Evolutionary conservation across 2,329 filamentous ascomycete genomes (phyloP).

Genomic region (Xylariales sp.): DNA sequence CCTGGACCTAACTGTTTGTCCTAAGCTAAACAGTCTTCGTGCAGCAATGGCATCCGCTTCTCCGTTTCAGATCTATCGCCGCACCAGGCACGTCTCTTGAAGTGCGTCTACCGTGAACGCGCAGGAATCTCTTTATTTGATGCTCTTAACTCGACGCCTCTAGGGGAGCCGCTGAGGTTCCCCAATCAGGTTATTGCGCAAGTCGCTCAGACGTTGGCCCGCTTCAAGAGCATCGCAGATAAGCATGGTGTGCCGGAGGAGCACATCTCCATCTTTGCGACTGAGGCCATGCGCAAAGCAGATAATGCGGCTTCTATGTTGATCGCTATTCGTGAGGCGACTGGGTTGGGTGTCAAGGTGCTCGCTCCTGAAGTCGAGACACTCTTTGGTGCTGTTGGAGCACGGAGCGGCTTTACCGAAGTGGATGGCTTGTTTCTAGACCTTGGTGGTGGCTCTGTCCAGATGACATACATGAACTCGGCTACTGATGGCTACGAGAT

Average conservation of each 20-base stretch:
- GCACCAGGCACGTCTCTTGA: conserved; percentile 66
- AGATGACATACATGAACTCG: conserved; percentile 61
- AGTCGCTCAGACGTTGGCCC: conserved; percentile 63
- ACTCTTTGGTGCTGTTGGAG: conserved; percentile 75
- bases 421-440: conserved; percentile 81
- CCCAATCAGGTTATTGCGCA: conserved; percentile 52
- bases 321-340: conserved; percentile 55
- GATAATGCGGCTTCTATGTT: conserved; percentile 69
- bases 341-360: conserved; percentile 65
- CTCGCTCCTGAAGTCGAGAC: conserved; percentile 79
- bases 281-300: conserved; percentile 82
- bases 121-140: conserved; percentile 84
- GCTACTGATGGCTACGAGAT: conserved; percentile 40
- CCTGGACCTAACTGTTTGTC: no score
- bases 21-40: no score
- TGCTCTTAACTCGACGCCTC: conserved; percentile 55
- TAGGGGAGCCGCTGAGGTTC: conserved; percentile 33
- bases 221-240: conserved; percentile 67
- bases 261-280: conserved; percentile 75
- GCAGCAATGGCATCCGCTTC: conserved; percentile 88
- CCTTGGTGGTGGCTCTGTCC: conserved; percentile 69
- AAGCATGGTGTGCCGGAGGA: conserved; percentile 61
- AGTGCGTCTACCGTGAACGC: conserved; percentile 73
- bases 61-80: conserved; percentile 79
- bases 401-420: conserved; percentile 66